Evolutionary conservation across 257 asterid species (phyloP).

Genomic region (Prunella vulgaris): DNA sequence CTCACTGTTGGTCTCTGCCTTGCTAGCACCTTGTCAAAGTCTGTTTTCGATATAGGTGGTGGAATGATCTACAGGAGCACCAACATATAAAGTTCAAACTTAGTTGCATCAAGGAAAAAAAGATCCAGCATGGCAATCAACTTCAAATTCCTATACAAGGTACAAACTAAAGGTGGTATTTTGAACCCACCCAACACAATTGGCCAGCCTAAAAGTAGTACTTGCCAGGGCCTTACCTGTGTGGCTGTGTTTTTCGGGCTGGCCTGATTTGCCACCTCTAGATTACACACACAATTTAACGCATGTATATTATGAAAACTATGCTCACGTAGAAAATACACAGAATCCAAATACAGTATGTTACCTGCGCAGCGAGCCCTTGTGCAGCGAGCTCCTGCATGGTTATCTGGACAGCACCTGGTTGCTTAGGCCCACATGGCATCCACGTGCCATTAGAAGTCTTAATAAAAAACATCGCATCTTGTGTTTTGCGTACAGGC

Average conservation of each 20-base stretch:
- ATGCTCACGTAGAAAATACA: neutral
- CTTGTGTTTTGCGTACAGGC: slow-evolving; percentile 98
- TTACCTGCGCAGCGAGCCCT: slow-evolving; percentile 86
- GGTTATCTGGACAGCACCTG: slow-evolving; percentile 70
- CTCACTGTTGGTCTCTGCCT: slow-evolving; percentile 95
- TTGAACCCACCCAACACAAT: neutral
- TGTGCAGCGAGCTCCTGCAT: slow-evolving; percentile 84
- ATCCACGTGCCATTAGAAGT: slow-evolving; percentile 56
- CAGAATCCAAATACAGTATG: neutral
- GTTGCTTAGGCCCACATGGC: slow-evolving; percentile 95
- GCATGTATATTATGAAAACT: neutral
- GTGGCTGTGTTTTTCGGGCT: neutral
- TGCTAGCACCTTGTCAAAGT: slow-evolving; percentile 89
- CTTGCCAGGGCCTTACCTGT: neutral
- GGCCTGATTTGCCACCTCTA: neutral
- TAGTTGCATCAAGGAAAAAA: slow-evolving; percentile 5
- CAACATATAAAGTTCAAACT: neutral
- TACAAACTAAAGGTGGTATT: neutral
- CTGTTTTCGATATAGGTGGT: slow-evolving; percentile 81
- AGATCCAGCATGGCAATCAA: neutral
- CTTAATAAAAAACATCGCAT: slow-evolving; percentile 74
- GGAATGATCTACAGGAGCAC: slow-evolving; percentile 63
- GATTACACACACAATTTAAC: neutral
- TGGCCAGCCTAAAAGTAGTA: neutral
- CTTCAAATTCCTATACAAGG: neutral